These are phyloP conservation scores for Chaetomiaceae sp. DNA, from an alignment of 2,329 filamentous ascomycete genomes.

Conservation along the genomic window DNA sequence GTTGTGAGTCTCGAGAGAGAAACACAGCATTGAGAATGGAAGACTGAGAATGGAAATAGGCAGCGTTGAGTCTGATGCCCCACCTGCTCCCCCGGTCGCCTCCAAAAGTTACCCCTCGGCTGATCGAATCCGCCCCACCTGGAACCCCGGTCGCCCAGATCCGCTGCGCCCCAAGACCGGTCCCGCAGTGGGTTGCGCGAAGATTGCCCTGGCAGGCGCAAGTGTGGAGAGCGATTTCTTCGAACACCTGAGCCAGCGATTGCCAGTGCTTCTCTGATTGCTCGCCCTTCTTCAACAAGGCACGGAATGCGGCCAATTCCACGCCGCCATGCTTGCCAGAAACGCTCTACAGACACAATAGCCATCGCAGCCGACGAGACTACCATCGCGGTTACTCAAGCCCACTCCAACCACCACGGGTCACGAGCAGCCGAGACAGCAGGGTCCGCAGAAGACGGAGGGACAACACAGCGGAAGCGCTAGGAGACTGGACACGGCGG, in stretches of 20 bases:
- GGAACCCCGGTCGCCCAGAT: constrained; percentile 10
- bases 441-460: neutral
- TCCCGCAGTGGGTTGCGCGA: neutral
- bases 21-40: no score
- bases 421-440: constrained; percentile 11
- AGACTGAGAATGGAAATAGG: no score
- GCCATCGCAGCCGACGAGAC: neutral
- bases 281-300: constrained; percentile 1
- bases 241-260: constrained; percentile 9
- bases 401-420: constrained; percentile 3
- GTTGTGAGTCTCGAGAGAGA: no score
- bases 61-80: neutral
- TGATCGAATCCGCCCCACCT: constrained; percentile 10
- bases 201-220: neutral
- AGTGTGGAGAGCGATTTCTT: constrained; percentile 21
- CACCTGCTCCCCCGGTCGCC: neutral
- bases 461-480: constrained; percentile 1
- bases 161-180: constrained; percentile 3
- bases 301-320: constrained; percentile 18
- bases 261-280: constrained; percentile 5
- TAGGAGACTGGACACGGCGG: neutral
- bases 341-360: neutral
- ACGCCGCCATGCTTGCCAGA: constrained; percentile 5
- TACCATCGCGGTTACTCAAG: neutral
- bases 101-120: constrained; percentile 14